These are phyloP conservation scores for Pseudopyrenochaeta lycopersici DNA, from an alignment of 2,329 filamentous ascomycete species.

Conservation along the genomic window DNA sequence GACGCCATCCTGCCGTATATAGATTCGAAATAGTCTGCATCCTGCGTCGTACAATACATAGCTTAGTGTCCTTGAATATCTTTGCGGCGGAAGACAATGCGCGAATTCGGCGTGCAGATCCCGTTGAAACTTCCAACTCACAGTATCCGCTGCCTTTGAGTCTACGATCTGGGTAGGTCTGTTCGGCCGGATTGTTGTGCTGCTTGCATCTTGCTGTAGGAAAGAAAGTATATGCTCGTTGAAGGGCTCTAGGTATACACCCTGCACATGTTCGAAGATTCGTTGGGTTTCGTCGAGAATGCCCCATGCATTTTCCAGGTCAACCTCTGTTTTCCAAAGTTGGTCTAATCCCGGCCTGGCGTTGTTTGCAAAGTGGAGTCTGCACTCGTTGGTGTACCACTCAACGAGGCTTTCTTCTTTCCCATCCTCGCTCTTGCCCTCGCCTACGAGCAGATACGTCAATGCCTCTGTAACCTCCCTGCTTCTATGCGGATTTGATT, in stretches of 20 bases:
- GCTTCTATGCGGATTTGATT: conserved; percentile 24
- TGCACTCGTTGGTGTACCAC: conserved; percentile 58
- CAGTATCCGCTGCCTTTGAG: conserved; percentile 23
- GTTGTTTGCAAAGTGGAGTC: conserved; percentile 51
- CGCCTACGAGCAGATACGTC: conserved; percentile 44
- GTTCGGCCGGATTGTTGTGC: conserved; percentile 44
- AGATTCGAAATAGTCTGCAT: conserved; percentile 55
- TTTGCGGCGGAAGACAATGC: conserved; percentile 65
- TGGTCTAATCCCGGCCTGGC: conserved; percentile 39
- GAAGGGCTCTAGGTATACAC: conserved; percentile 48
- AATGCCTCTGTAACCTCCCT: conserved; percentile 49
- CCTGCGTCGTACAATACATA: conserved; percentile 65
- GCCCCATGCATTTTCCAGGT: conserved; percentile 35
- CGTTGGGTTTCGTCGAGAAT: conserved; percentile 49
- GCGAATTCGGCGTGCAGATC: conserved; percentile 72
- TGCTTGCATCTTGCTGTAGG: conserved; percentile 32
- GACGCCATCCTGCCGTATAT: conserved; percentile 36
- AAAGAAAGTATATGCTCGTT: conserved; percentile 45
- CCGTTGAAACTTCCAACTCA: conserved; percentile 61
- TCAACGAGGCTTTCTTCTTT: conserved; percentile 46
- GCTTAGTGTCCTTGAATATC: conserved; percentile 64
- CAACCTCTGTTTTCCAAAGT: conserved; percentile 41
- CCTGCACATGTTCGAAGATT: conserved; percentile 48
- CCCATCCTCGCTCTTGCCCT: conserved; percentile 39
- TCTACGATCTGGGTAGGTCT: conserved; percentile 46